phyloP scores from a whole-genome alignment of 305 asterid species.

The Fraxinus sp. region DNA sequence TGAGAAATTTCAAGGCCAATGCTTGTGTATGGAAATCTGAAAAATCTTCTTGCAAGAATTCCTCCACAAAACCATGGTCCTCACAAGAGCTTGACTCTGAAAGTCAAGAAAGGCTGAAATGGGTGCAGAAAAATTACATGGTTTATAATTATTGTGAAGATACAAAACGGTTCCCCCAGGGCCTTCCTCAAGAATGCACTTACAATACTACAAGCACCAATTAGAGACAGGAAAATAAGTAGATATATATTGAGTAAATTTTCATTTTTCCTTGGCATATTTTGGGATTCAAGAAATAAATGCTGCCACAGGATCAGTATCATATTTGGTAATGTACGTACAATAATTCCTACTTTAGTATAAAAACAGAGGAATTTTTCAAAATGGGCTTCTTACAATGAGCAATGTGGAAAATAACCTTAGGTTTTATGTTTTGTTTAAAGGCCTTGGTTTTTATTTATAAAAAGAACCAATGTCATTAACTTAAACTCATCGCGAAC shows the following conservation, averaged over 20 bases:
- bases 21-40: slow-evolving; percentile 31
- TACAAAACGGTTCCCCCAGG: slow-evolving; percentile 45
- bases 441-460: background rate
- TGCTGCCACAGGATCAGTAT: background rate
- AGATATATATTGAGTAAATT: background rate
- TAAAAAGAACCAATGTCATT: background rate
- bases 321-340: background rate
- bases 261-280: background rate
- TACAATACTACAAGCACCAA: background rate
- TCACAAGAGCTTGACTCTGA: slow-evolving; percentile 37
- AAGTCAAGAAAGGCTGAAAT: slow-evolving; percentile 29
- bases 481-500: background rate
- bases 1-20: slow-evolving; percentile 44
- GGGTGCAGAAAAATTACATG: slow-evolving; percentile 52
- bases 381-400: background rate
- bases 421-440: background rate
- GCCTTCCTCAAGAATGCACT: slow-evolving; percentile 50
- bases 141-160: slow-evolving; percentile 62
- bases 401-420: background rate
- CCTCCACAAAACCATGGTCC: slow-evolving; percentile 12
- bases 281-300: background rate
- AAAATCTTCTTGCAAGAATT: slow-evolving; percentile 22
- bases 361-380: background rate
- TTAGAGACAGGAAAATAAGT: background rate
- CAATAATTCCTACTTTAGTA: background rate